Evolutionary conservation across 805 yeast genomes (phyloP).

Genomic region (Candida loeiensis): DNA sequence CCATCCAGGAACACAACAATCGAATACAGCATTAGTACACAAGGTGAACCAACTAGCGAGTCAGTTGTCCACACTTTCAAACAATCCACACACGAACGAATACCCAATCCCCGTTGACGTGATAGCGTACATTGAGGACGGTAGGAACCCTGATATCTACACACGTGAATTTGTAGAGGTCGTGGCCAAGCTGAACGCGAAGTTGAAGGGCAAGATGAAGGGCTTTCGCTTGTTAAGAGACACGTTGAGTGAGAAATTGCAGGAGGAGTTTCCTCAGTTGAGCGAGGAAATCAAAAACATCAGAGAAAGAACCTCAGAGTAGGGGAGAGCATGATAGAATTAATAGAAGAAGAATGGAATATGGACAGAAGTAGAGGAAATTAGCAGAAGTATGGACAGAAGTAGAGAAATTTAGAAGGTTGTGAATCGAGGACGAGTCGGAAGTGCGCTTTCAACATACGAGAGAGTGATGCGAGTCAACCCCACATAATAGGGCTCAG

Average conservation of each 20-base stretch:
- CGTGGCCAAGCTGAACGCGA: conserved; percentile 84
- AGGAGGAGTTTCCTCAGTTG: conserved; percentile 77
- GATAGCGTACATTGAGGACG: conserved; percentile 89
- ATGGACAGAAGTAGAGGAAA: too few species aligned
- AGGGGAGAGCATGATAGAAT: too few species aligned
- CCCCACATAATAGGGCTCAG: too few species aligned
- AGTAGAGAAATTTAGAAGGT: too few species aligned
- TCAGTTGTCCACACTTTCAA: conserved; percentile 34
- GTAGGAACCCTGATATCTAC: conserved; percentile 94
- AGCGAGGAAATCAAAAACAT: conserved; percentile 55
- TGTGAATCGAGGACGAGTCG: too few species aligned
- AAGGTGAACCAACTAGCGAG: conserved; percentile 41
- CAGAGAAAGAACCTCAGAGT: conserved; percentile 47
- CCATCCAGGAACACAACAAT: conserved; percentile 82
- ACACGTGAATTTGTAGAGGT: conserved; percentile 96
- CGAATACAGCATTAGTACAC: conserved; percentile 47
- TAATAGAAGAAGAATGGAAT: too few species aligned
- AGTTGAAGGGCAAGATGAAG: conserved; percentile 75
- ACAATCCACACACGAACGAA: conserved; percentile 31
- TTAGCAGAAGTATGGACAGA: too few species aligned
- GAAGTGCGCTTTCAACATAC: too few species aligned
- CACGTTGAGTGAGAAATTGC: conserved; percentile 64
- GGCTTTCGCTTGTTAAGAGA: conserved; percentile 65
- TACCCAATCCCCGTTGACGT: conserved; percentile 74
- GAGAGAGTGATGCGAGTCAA: too few species aligned